Evolutionary conservation across 2,329 filamentous ascomycete species (phyloP).

Genomic region (Venturia asperata): DNA sequence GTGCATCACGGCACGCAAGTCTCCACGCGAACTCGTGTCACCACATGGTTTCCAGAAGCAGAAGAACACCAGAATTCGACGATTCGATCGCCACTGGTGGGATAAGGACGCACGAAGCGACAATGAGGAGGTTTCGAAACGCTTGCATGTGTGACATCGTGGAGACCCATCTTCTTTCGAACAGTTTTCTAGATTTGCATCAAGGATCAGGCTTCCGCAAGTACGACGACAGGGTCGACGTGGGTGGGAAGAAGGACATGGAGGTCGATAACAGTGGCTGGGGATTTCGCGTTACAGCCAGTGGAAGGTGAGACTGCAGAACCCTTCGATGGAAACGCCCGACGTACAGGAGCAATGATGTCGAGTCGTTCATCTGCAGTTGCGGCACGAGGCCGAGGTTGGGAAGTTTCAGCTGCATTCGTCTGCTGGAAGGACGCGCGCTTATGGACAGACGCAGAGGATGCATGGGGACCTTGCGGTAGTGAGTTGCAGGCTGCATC

Average conservation of each 20-base stretch:
- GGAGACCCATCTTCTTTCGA: background rate
- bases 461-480: slow-evolving; percentile 8
- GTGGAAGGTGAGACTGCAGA: background rate
- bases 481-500: background rate
- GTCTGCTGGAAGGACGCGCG: background rate
- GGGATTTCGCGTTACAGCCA: background rate
- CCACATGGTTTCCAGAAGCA: slow-evolving; percentile 13
- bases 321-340: background rate
- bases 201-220: background rate
- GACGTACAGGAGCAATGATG: background rate
- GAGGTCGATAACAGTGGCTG: background rate
- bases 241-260: background rate
- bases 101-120: background rate
- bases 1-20: slow-evolving; percentile 12
- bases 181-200: background rate
- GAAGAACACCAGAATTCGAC: slow-evolving; percentile 12
- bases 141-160: slow-evolving; percentile 11
- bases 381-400: background rate
- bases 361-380: slow-evolving; percentile 10
- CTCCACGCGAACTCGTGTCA: slow-evolving; percentile 16
- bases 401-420: background rate
- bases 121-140: background rate
- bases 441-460: background rate
- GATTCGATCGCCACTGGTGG: slow-evolving; percentile 6
- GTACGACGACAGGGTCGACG: slow-evolving; percentile 7